These are phyloP conservation scores for Gaertneriomyces sp. DNA, from an alignment of 192 early-diverging fungal species.

Conservation along the genomic window DNA sequence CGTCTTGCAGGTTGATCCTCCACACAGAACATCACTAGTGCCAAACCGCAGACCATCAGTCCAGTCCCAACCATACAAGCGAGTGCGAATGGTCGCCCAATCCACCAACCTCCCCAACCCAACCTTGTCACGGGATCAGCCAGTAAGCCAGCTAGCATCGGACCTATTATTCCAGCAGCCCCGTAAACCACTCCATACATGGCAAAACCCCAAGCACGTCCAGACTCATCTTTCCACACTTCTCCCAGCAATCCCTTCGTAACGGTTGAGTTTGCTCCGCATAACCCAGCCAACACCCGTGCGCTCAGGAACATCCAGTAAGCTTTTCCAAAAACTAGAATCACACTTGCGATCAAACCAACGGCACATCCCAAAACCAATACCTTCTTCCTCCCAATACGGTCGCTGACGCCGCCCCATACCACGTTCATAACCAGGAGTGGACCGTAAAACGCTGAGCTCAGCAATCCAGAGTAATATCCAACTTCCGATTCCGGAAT, in stretches of 20 bases:
- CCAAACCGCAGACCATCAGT: conserved; percentile 12
- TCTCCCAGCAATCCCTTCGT: conserved; percentile 49
- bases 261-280: conserved; percentile 46
- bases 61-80: conserved; percentile 17
- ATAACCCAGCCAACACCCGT: conserved; percentile 45
- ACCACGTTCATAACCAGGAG: conserved; percentile 47
- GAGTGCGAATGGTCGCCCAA: conserved; percentile 18
- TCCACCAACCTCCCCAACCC: conserved; percentile 16
- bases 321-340: conserved; percentile 25
- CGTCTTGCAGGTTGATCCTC: neutral
- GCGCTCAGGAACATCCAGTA: conserved; percentile 29
- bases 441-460: conserved; percentile 45
- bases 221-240: conserved; percentile 26
- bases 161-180: conserved; percentile 41
- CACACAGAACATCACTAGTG: conserved; percentile 1
- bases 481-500: conserved; percentile 26
- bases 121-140: conserved; percentile 3
- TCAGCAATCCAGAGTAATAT: conserved; percentile 40
- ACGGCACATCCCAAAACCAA: conserved; percentile 18
- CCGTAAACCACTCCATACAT: conserved; percentile 48
- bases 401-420: conserved; percentile 46
- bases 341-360: conserved; percentile 6
- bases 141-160: conserved; percentile 36
- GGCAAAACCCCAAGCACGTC: conserved; percentile 42
- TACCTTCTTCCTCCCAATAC: conserved; percentile 31